Conservation (phyloP, 805 yeast species). For the Torulaspora maleeae region DNA sequence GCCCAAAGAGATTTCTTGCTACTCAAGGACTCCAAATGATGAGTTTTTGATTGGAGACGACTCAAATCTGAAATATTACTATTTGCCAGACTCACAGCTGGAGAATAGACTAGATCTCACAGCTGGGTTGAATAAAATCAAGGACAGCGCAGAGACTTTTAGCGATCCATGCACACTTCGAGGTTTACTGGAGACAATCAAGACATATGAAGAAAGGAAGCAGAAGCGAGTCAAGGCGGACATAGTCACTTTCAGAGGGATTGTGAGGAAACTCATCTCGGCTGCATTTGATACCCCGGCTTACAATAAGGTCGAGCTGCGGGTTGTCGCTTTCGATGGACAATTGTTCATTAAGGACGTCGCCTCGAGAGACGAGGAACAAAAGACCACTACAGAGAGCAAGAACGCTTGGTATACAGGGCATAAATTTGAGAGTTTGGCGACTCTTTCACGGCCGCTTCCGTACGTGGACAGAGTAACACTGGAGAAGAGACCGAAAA, state of each 20-base stretch:
- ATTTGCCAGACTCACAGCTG: slow-evolving; percentile 70
- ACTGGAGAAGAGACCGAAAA: slow-evolving; percentile 61
- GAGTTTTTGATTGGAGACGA: slow-evolving; percentile 47
- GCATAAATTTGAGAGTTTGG: slow-evolving; percentile 77
- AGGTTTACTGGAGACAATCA: slow-evolving; percentile 53
- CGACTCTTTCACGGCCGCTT: slow-evolving; percentile 76
- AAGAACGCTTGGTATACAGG: slow-evolving; percentile 57
- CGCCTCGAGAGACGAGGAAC: slow-evolving; percentile 30
- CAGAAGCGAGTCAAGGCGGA: slow-evolving; percentile 49
- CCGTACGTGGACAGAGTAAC: slow-evolving; percentile 56
- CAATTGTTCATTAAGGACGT: slow-evolving; percentile 58
- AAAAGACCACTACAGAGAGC: slow-evolving; percentile 24
- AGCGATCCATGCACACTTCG: slow-evolving; percentile 41
- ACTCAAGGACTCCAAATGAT: slow-evolving; percentile 56
- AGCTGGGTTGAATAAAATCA: slow-evolving; percentile 59
- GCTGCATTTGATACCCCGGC: slow-evolving; percentile 47
- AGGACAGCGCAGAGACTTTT: slow-evolving; percentile 50
- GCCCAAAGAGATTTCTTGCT: slow-evolving; percentile 76
- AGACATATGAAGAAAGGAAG: slow-evolving; percentile 47
- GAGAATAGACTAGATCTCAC: slow-evolving; percentile 58
- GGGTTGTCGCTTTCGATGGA: slow-evolving; percentile 68
- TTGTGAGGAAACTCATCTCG: slow-evolving; percentile 62
- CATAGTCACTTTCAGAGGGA: slow-evolving; percentile 79
- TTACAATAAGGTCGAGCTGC: slow-evolving; percentile 52
- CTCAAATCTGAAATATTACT: slow-evolving; percentile 62